phyloP scores from a whole-genome alignment of 306 rosid species.

The Dalbergia cultrata region DNA sequence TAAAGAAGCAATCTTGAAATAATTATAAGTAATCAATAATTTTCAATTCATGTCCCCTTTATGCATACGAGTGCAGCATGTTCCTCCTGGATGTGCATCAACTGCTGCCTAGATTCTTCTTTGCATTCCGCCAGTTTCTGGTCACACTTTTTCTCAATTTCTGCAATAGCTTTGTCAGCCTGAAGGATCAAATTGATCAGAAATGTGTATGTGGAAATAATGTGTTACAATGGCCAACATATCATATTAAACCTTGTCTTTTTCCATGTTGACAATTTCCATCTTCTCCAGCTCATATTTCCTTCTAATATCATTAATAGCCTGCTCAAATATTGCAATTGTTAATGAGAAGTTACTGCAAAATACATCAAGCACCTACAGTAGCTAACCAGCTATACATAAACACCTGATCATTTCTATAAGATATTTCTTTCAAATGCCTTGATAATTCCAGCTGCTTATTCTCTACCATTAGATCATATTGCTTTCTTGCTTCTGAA shows the following conservation, averaged over 20 bases:
- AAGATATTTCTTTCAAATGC: conserved; percentile 95
- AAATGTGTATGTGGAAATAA: conserved; percentile 41
- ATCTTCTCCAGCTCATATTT: conserved; percentile 89
- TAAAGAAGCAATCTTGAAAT: conserved; percentile 24
- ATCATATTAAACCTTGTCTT: conserved; percentile 76
- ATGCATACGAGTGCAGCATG: conserved; percentile 72
- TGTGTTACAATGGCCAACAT: conserved; percentile 39
- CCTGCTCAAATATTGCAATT: conserved; percentile 59
- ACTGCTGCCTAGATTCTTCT: conserved; percentile 75
- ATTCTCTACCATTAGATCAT: conserved; percentile 80
- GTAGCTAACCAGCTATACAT: conserved; percentile 40
- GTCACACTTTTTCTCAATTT: conserved; percentile 64
- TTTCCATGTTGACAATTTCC: conserved; percentile 80
- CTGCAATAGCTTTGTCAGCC: conserved; percentile 72
- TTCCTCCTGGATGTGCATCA: conserved; percentile 75
- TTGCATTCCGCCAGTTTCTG: conserved; percentile 69
- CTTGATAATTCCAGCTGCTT: conserved; percentile 81
- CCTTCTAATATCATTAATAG: conserved; percentile 86
- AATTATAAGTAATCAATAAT: conserved; percentile 35
- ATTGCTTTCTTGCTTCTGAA: conserved; percentile 77
- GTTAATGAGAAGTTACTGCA: conserved; percentile 51
- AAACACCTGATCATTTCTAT: conserved; percentile 91
- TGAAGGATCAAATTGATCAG: conserved; percentile 62
- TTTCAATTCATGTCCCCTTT: conserved; percentile 30
- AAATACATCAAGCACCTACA: conserved; percentile 28